Conservation (phyloP, 257 asterid genomes). For the Thymus mandschuricus region DNA sequence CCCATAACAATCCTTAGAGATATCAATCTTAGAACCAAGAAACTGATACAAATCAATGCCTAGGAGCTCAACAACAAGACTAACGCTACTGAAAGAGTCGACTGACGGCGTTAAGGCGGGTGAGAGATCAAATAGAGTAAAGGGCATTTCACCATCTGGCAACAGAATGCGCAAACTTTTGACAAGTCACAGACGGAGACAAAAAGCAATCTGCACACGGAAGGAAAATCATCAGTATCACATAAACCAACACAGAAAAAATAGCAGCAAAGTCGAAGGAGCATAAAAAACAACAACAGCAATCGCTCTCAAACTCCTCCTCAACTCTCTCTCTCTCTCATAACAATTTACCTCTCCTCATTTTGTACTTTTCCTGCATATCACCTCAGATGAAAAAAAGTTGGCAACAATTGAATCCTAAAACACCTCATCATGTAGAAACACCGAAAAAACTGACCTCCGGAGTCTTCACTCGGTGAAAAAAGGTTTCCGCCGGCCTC, state of each 20-base stretch:
- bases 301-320: conserved; percentile 28
- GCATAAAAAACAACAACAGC: conserved; percentile 3
- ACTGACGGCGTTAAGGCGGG: conserved; percentile 26
- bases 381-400: not conserved
- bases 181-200: conserved; percentile 58
- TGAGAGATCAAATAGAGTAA: conserved; percentile 49
- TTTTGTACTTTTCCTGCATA: conserved; percentile 23
- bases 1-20: conserved; percentile 56
- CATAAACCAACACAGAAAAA: conserved; percentile 39
- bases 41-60: conserved; percentile 38
- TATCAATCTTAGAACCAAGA: conserved; percentile 52
- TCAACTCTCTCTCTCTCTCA: conserved; percentile 22
- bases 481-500: conserved; percentile 42
- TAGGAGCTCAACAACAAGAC: conserved; percentile 27
- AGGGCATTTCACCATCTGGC: conserved; percentile 92
- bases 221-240: conserved; percentile 53
- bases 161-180: conserved; percentile 42
- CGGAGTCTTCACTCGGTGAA: conserved; percentile 37
- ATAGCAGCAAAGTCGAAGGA: conserved; percentile 8
- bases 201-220: conserved; percentile 57
- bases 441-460: conserved; percentile 57
- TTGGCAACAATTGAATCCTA: conserved; percentile 40
- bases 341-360: conserved; percentile 16
- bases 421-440: conserved; percentile 40
- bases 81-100: conserved; percentile 31